A percentile compares a stretch with the other conserved stretches of the same genome.
Conservation (phyloP, 768 basidiomycete genomes). For the Tylopilus subfusipes region DNA sequence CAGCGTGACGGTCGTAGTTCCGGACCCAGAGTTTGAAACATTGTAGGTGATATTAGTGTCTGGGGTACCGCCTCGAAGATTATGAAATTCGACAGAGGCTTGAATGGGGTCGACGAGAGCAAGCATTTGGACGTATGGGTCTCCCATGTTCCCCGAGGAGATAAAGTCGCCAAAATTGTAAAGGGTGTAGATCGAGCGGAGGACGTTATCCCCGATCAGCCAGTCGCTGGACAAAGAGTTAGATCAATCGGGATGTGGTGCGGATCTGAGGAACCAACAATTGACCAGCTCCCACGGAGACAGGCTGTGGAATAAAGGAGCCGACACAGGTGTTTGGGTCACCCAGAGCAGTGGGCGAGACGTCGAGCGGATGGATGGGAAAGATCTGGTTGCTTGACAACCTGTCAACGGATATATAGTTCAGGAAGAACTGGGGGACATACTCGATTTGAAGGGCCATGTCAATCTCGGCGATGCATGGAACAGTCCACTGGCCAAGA, state of each 20-base stretch:
- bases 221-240: slow-evolving; percentile 54
- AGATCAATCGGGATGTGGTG: not conserved
- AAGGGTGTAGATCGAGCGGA: slow-evolving; percentile 77
- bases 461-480: slow-evolving; percentile 71
- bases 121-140: slow-evolving; percentile 76
- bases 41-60: slow-evolving; percentile 67
- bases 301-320: slow-evolving; percentile 65
- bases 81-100: slow-evolving; percentile 70
- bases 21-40: slow-evolving; percentile 40
- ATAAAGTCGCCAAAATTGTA: slow-evolving; percentile 85
- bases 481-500: slow-evolving; percentile 65
- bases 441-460: slow-evolving; percentile 78
- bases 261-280: slow-evolving; percentile 47
- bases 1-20: slow-evolving; percentile 48
- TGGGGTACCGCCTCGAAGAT: slow-evolving; percentile 60
- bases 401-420: slow-evolving; percentile 10
- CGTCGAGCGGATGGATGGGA: slow-evolving; percentile 78
- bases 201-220: slow-evolving; percentile 78
- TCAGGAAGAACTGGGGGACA: slow-evolving; percentile 23
- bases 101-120: slow-evolving; percentile 63
- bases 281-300: slow-evolving; percentile 57
- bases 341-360: slow-evolving; percentile 46
- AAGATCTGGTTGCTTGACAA: slow-evolving; percentile 62
- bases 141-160: slow-evolving; percentile 57
- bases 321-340: slow-evolving; percentile 60